A percentile compares a stretch with the other conserved stretches of the same genome.
These are phyloP conservation scores for Xylaria sp. DNA, from an alignment of 2,329 filamentous ascomycete genomes.

Conservation along the genomic window DNA sequence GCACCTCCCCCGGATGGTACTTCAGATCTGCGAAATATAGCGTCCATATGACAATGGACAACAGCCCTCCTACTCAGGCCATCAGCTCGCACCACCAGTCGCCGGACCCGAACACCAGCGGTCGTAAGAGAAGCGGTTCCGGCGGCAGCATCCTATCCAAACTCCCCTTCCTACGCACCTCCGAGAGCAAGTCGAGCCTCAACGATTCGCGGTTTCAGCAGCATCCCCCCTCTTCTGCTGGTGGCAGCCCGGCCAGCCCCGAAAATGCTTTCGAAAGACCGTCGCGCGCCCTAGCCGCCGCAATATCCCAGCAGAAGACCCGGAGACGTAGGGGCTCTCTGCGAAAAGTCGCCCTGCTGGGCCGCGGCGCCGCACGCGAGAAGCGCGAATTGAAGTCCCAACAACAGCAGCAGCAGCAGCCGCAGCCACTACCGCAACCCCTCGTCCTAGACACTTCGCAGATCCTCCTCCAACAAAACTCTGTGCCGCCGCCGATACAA, in stretches of 20 bases:
- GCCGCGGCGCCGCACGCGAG: constrained; percentile 74
- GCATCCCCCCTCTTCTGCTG: constrained; percentile 38
- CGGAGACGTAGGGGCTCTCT: constrained; percentile 84
- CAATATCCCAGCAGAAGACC: constrained; percentile 59
- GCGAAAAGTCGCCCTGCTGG: constrained; percentile 85
- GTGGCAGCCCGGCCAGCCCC: constrained; percentile 1
- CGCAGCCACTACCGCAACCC: constrained; percentile 51
- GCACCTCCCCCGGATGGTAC: constrained; percentile 29
- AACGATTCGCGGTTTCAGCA: constrained; percentile 46
- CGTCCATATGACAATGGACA: constrained; percentile 44
- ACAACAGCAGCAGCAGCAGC: constrained; percentile 51
- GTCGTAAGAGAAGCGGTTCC: constrained; percentile 66
- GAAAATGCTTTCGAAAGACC: constrained; percentile 40
- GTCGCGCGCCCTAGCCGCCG: constrained; percentile 49
- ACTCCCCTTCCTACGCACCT: constrained; percentile 72
- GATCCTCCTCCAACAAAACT: constrained; percentile 31
- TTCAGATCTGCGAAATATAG: constrained; percentile 36
- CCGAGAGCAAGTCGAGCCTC: constrained; percentile 47
- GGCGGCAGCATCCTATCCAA: constrained; percentile 73
- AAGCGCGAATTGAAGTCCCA: constrained; percentile 62
- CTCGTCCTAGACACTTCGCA: constrained; percentile 39
- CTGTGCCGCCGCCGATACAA: constrained; percentile 41
- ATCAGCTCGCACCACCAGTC: constrained; percentile 44
- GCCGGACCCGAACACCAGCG: constrained; percentile 42
- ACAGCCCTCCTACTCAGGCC: constrained; percentile 46